Evolutionary conservation across 495 filamentous ascomycete genomes (phyloP).

Genomic region (Trichodelitschia bisporula): DNA sequence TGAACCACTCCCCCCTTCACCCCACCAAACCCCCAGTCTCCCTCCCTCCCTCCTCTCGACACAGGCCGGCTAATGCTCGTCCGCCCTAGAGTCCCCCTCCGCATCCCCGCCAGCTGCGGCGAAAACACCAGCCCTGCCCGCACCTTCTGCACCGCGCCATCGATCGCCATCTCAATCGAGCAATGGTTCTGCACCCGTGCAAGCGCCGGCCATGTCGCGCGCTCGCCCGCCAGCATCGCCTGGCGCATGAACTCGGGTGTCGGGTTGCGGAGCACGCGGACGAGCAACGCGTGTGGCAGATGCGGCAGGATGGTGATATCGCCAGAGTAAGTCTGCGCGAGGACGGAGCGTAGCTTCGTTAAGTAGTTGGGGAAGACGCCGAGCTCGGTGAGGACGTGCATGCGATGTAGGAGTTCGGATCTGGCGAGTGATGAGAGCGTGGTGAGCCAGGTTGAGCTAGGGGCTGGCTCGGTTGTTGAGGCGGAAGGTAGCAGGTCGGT

Average conservation of each 20-base stretch:
- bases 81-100: slow-evolving; percentile 9
- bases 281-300: slow-evolving; percentile 48
- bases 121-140: slow-evolving; percentile 58
- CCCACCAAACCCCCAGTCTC: too few relatives aligned
- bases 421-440: slow-evolving; percentile 52
- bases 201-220: slow-evolving; percentile 77
- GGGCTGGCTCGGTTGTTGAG: slow-evolving; percentile 13
- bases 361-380: slow-evolving; percentile 61
- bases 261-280: slow-evolving; percentile 61
- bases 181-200: slow-evolving; percentile 59
- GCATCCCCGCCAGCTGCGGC: slow-evolving; percentile 39
- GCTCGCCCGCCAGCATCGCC: slow-evolving; percentile 50
- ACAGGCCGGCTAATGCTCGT: too few relatives aligned
- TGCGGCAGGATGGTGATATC: slow-evolving; percentile 86
- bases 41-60: too few relatives aligned
- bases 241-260: slow-evolving; percentile 69
- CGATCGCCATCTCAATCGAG: slow-evolving; percentile 68
- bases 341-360: slow-evolving; percentile 53
- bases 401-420: slow-evolving; percentile 54
- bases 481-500: slow-evolving; percentile 26
- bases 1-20: too few relatives aligned
- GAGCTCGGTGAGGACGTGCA: slow-evolving; percentile 59
- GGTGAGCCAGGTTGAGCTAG: slow-evolving; percentile 23
- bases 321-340: slow-evolving; percentile 81
- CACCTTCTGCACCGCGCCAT: slow-evolving; percentile 55